Percentiles rank a stretch among this genome's conserved stretches.
phyloP scores from a whole-genome alignment of 345 rosid genomes.

The Citrus sinensis region DNA sequence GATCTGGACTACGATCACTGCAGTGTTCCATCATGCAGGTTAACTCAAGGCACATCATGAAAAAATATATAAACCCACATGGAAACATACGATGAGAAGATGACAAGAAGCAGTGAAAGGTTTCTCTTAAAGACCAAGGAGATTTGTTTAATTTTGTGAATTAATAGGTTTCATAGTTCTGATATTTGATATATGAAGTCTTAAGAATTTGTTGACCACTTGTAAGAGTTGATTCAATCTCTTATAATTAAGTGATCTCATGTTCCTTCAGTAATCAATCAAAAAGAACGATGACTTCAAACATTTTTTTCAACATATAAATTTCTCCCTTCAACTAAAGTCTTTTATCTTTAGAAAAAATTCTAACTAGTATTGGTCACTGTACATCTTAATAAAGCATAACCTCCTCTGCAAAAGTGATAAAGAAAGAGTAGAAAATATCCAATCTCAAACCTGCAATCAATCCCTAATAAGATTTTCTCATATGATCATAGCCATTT shows the following conservation, averaged over 20 bases:
- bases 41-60: not conserved
- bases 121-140: not conserved
- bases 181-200: not conserved
- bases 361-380: not conserved
- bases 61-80: not conserved
- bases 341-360: not conserved
- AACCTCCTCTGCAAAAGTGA: not conserved
- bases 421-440: not conserved
- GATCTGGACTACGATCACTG: slow-evolving; percentile 12
- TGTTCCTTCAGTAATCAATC: too few species aligned
- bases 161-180: not conserved
- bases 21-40: not conserved
- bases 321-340: not conserved
- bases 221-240: not conserved
- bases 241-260: too few species aligned
- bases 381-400: not conserved
- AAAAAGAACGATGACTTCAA: too few species aligned
- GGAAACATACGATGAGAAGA: not conserved
- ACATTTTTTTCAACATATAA: not conserved
- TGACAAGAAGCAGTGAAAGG: not conserved
- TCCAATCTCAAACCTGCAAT: not conserved
- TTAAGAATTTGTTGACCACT: not conserved
- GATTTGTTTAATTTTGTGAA: not conserved
- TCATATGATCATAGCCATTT: too few species aligned
- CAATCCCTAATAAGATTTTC: not conserved